phyloP scores from a whole-genome alignment of 139 green algal genomes.

The Coelastrella sp. region DNA sequence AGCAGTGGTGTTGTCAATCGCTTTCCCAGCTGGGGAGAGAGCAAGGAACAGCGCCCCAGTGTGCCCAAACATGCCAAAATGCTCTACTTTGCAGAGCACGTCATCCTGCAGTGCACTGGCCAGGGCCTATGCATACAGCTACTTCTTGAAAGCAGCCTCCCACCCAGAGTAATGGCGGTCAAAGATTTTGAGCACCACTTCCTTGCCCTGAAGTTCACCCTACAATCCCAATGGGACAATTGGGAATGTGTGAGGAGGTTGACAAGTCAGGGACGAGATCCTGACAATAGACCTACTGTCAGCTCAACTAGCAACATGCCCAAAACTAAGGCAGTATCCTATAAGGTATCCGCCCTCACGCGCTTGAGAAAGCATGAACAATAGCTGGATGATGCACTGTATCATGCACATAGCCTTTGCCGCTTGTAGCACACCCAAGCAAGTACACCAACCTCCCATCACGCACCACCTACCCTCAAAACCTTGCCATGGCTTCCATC shows the following conservation, averaged over 20 bases:
- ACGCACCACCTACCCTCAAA: neutral
- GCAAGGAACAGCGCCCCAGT: neutral
- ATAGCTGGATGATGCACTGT: neutral
- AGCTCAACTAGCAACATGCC: conserved; percentile 3
- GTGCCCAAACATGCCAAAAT: conserved; percentile 14
- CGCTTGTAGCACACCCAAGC: neutral
- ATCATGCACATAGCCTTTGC: neutral
- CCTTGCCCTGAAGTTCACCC: neutral
- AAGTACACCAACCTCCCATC: neutral
- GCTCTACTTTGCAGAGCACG: neutral
- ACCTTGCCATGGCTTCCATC: conserved; percentile 11
- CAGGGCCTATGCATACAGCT: neutral
- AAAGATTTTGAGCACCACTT: neutral
- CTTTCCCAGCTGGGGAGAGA: neutral
- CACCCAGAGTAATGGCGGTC: neutral
- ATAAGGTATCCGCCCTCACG: neutral
- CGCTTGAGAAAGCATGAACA: neutral
- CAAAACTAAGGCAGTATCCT: neutral
- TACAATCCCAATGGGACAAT: neutral
- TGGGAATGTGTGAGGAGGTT: neutral
- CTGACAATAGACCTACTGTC: neutral
- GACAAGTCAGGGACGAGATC: neutral
- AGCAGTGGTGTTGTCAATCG: neutral
- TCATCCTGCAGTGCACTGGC: conserved; percentile 2
- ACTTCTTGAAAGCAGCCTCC: neutral